Conservation (phyloP, 116 monocot genomes). For the Iris pallida region DNA sequence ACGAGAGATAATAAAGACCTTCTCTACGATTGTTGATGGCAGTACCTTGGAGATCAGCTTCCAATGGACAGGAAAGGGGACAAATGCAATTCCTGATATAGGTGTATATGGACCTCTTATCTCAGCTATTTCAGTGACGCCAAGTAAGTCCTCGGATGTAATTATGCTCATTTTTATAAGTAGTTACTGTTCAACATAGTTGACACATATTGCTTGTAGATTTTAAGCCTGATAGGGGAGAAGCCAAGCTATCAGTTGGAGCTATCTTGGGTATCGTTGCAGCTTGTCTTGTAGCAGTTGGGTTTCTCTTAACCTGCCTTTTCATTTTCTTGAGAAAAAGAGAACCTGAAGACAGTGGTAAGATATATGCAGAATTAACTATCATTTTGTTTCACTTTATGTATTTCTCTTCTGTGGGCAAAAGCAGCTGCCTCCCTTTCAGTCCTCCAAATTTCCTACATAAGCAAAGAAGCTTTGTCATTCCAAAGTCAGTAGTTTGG, state of each 20-base stretch:
- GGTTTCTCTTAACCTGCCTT: background rate
- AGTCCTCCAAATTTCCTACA: no score
- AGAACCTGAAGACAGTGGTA: background rate
- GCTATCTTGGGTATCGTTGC: slow-evolving; percentile 18
- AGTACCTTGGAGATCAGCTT: slow-evolving; percentile 43
- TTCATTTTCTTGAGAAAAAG: slow-evolving; percentile 8
- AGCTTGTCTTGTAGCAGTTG: slow-evolving; percentile 4
- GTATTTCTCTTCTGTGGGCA: no score
- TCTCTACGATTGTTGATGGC: slow-evolving; percentile 17
- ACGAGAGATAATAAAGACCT: slow-evolving; percentile 17
- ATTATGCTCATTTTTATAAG: background rate
- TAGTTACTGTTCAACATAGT: background rate
- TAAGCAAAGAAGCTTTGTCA: no score
- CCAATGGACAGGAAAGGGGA: slow-evolving; percentile 51
- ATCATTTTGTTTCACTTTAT: no score
- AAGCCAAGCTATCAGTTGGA: slow-evolving; percentile 14
- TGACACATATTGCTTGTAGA: slow-evolving; percentile 4
- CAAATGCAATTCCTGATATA: slow-evolving; percentile 25
- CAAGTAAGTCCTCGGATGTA: slow-evolving; percentile 16
- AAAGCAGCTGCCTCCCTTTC: no score
- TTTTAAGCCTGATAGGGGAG: slow-evolving; percentile 13
- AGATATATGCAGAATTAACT: no score
- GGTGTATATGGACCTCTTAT: slow-evolving; percentile 50
- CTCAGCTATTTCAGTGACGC: slow-evolving; percentile 48
- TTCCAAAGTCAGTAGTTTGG: no score